A percentile compares a stretch with the other conserved stretches of the same genome.
phyloP scores from a whole-genome alignment of 371 early-diverging fungal species.

The Mucor sp. region DNA sequence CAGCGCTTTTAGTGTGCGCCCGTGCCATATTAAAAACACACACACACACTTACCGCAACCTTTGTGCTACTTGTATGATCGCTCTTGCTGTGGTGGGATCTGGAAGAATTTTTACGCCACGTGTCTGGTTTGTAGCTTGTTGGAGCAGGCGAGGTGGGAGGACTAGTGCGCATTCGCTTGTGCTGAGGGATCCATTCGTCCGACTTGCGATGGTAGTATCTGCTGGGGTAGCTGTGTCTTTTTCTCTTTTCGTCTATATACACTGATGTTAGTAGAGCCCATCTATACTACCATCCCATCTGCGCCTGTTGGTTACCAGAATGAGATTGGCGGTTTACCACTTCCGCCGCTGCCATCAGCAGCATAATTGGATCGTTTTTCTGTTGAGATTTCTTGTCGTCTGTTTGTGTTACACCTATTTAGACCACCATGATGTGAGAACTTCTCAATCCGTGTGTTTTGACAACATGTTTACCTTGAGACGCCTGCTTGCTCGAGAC shows the following conservation, averaged over 20 bases:
- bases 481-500: not conserved
- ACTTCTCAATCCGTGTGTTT: not conserved
- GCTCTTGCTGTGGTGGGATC: conserved; percentile 6
- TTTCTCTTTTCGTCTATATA: conserved; percentile 4
- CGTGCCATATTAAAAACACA: conserved; percentile 1
- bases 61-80: conserved; percentile 13
- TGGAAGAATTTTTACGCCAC: conserved; percentile 12
- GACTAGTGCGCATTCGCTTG: conserved; percentile 17
- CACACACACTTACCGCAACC: not conserved
- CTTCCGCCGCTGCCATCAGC: conserved; percentile 50
- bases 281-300: not conserved
- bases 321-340: conserved; percentile 25
- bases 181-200: not conserved
- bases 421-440: not conserved
- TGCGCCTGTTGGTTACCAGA: not conserved
- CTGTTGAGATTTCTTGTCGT: conserved; percentile 3
- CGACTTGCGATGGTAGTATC: conserved; percentile 16
- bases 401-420: conserved; percentile 6
- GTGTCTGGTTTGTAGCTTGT: conserved; percentile 10
- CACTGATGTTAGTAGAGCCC: too few species aligned
- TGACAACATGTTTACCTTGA: not conserved
- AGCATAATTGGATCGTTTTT: conserved; percentile 47
- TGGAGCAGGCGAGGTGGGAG: conserved; percentile 20
- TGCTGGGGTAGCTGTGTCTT: not conserved
- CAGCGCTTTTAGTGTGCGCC: not conserved